phyloP scores from a whole-genome alignment of 306 rosid species.

The peach (Prunus persica) region DNA sequence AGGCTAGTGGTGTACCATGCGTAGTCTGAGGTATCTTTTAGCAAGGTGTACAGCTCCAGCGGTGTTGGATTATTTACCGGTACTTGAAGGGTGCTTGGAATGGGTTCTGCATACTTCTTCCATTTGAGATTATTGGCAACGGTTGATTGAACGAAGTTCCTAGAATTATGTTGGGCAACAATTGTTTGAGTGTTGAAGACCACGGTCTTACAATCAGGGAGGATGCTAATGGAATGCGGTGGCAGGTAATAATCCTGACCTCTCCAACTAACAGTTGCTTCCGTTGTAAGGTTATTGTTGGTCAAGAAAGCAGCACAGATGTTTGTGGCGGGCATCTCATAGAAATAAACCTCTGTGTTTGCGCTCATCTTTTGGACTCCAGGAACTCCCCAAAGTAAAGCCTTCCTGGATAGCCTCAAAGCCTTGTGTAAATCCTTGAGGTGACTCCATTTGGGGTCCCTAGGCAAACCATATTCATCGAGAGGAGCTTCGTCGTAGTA shows the following conservation, averaged over 20 bases:
- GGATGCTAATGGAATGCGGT: conserved; percentile 24
- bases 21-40: conserved; percentile 16
- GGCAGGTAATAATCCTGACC: conserved; percentile 14
- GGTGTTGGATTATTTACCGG: not conserved
- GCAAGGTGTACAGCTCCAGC: conserved; percentile 7
- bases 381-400: conserved; percentile 11
- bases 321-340: not conserved
- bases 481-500: conserved; percentile 38
- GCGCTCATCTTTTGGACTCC: not conserved
- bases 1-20: conserved; percentile 21
- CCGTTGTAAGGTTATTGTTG: conserved; percentile 1
- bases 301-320: conserved; percentile 18
- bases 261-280: conserved; percentile 8
- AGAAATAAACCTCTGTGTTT: not conserved
- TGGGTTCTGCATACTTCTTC: conserved; percentile 8
- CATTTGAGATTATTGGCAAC: conserved; percentile 6
- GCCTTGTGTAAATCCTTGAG: conserved; percentile 26
- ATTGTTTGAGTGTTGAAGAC: conserved; percentile 22
- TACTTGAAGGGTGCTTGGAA: not conserved
- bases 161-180: not conserved
- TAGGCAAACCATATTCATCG: conserved; percentile 34
- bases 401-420: conserved; percentile 5
- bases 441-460: conserved; percentile 43
- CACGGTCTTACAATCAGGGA: conserved; percentile 20
- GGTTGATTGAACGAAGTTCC: not conserved